These are phyloP conservation scores for Solanum lignicaule DNA, from an alignment of 257 asterid genomes.

Conservation along the genomic window DNA sequence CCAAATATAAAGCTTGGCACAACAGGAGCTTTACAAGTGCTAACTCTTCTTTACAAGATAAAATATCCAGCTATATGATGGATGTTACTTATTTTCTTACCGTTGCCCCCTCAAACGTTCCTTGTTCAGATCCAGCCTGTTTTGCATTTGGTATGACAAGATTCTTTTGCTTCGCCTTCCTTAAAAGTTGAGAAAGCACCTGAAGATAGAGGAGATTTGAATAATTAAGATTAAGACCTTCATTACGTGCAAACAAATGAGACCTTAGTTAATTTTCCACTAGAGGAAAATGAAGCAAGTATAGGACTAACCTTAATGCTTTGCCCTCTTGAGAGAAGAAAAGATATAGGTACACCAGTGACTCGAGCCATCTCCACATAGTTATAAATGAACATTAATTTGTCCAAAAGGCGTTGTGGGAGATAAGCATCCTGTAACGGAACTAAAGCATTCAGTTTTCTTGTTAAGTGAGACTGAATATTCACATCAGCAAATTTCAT, in stretches of 20 bases:
- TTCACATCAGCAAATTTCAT: background rate
- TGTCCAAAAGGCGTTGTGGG: slow-evolving; percentile 96
- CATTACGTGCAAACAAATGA: background rate
- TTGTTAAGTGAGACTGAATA: background rate
- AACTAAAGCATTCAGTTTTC: background rate
- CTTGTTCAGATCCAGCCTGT: slow-evolving; percentile 92
- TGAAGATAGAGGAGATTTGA: slow-evolving; percentile 16
- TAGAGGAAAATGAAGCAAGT: background rate
- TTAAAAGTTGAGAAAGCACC: slow-evolving; percentile 94
- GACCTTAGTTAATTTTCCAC: slow-evolving; percentile 9
- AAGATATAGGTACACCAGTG: slow-evolving; percentile 97
- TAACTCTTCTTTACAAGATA: background rate
- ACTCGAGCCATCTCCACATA: slow-evolving; percentile 99
- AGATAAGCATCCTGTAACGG: slow-evolving; percentile 88
- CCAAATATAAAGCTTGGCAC: background rate
- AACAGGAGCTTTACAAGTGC: background rate
- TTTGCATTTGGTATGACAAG: slow-evolving; percentile 85
- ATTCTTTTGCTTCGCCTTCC: slow-evolving; percentile 83
- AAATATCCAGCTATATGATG: slow-evolving; percentile 4
- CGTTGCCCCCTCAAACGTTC: slow-evolving; percentile 97
- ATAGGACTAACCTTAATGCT: slow-evolving; percentile 66
- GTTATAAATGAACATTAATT: slow-evolving; percentile 86
- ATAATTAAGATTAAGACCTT: background rate
- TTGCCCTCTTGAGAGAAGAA: slow-evolving; percentile 96
- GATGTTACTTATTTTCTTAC: slow-evolving; percentile 35